Evolutionary conservation across 2,329 filamentous ascomycete genomes (phyloP).

Genomic region (Xylogone sp.): DNA sequence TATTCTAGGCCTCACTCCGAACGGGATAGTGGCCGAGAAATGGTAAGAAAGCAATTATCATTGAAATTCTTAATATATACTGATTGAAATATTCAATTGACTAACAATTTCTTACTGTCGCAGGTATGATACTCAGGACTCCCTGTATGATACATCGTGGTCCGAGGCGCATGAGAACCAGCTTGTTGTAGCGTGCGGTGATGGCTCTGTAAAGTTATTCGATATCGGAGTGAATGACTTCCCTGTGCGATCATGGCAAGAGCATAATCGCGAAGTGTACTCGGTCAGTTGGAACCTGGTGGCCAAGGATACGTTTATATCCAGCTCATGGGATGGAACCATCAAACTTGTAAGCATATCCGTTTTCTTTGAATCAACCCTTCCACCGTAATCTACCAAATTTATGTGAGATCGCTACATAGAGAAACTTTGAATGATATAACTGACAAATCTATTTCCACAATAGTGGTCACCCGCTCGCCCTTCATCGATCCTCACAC

Average conservation of each 20-base stretch:
- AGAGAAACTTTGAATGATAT: no score
- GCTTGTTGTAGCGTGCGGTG: conserved; percentile 81
- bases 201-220: conserved; percentile 93
- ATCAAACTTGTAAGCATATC: conserved; percentile 70
- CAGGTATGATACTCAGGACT: conserved; percentile 95
- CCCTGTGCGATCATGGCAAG: conserved; percentile 86
- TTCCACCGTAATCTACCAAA: no score
- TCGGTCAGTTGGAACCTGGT: conserved; percentile 90
- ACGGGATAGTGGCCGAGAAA: conserved; percentile 82
- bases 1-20: conserved; percentile 75
- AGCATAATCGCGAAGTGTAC: conserved; percentile 91
- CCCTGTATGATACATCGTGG: conserved; percentile 92
- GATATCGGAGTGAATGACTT: conserved; percentile 78
- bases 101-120: not conserved
- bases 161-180: conserved; percentile 97
- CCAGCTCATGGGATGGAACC: conserved; percentile 92
- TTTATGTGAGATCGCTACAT: no score
- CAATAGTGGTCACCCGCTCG: conserved; percentile 80
- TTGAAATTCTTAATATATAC: conserved; percentile 17
- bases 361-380: not conserved
- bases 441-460: not conserved
- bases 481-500: conserved; percentile 70
- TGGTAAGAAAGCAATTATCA: no score
- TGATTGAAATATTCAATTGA: not conserved
- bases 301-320: conserved; percentile 85